Evolutionary conservation across 179 eudicot species (phyloP).

Genomic region (Carnegiea gigantea): DNA sequence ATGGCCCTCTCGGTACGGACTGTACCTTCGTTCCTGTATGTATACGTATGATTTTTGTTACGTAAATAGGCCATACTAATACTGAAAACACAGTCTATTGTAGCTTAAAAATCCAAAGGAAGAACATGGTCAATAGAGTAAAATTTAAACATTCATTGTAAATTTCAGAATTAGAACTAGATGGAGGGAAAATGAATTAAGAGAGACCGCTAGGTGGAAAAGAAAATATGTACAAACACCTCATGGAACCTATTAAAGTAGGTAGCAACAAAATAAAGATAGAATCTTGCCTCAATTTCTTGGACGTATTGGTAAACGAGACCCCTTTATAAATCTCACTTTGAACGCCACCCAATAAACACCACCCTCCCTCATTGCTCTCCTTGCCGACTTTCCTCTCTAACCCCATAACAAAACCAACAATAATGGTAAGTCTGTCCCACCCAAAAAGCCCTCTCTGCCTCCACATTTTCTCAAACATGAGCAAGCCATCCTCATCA

Average conservation of each 20-base stretch:
- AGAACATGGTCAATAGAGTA: too few relatives aligned
- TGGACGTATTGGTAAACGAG: slow-evolving; percentile 28
- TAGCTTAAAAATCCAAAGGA: too few relatives aligned
- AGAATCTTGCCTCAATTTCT: not conserved
- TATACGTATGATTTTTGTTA: too few relatives aligned
- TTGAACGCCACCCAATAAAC: slow-evolving; percentile 14
- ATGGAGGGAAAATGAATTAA: slow-evolving; percentile 28
- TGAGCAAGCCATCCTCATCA: slow-evolving; percentile 26
- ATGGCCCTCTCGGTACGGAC: too few relatives aligned
- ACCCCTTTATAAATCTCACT: slow-evolving; percentile 33
- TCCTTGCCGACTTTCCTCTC: not conserved
- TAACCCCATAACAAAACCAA: not conserved
- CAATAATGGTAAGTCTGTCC: slow-evolving; percentile 26
- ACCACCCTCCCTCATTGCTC: not conserved
- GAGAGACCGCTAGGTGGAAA: slow-evolving; percentile 15
- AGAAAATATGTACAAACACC: slow-evolving; percentile 31
- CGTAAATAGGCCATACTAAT: too few relatives aligned
- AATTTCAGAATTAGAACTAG: too few relatives aligned
- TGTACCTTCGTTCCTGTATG: too few relatives aligned
- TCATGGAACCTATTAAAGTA: slow-evolving; percentile 18
- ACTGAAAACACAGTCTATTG: too few relatives aligned
- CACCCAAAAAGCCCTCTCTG: slow-evolving; percentile 29
- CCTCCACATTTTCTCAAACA: slow-evolving; percentile 34
- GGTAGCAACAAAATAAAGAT: slow-evolving; percentile 12
- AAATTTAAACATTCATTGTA: too few relatives aligned